phyloP scores from a whole-genome alignment of 139 green algal species.

The Zygnema circumcarinatum region DNA sequence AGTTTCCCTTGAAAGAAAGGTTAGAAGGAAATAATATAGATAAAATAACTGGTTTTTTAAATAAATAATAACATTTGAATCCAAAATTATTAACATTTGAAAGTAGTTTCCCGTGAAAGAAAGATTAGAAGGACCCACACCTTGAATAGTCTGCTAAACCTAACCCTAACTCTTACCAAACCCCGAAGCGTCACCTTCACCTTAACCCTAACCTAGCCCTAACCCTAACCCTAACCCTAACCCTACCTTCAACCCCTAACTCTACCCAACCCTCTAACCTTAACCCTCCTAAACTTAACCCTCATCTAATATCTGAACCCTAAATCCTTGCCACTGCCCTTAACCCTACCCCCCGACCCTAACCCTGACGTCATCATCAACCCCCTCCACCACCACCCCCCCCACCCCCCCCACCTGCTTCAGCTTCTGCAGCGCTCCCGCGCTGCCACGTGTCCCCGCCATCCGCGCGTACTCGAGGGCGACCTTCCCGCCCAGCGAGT shows the following conservation, averaged over 20 bases:
- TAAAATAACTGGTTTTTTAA: too few relatives aligned
- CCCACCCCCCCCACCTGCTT: not conserved
- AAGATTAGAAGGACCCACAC: too few relatives aligned
- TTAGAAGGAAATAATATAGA: too few relatives aligned
- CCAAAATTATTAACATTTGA: too few relatives aligned
- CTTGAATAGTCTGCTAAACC: too few relatives aligned
- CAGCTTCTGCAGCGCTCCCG: not conserved
- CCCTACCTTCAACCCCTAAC: too few relatives aligned
- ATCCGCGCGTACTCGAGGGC: conserved; percentile 67
- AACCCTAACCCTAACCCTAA: not conserved
- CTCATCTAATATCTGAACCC: not conserved
- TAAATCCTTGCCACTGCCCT: not conserved
- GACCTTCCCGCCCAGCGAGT: conserved; percentile 84
- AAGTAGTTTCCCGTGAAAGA: too few relatives aligned
- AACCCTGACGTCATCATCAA: not conserved
- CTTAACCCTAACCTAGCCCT: not conserved
- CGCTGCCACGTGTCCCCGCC: not conserved
- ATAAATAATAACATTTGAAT: too few relatives aligned
- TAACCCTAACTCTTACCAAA: too few relatives aligned
- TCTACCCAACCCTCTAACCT: not conserved
- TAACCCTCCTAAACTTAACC: too few relatives aligned
- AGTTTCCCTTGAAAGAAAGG: not conserved
- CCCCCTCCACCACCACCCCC: not conserved
- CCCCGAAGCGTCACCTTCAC: not conserved
- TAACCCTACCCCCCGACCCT: not conserved